These are phyloP conservation scores for Phycomyces nitens DNA, from an alignment of 192 early-diverging fungal genomes.

Conservation along the genomic window DNA sequence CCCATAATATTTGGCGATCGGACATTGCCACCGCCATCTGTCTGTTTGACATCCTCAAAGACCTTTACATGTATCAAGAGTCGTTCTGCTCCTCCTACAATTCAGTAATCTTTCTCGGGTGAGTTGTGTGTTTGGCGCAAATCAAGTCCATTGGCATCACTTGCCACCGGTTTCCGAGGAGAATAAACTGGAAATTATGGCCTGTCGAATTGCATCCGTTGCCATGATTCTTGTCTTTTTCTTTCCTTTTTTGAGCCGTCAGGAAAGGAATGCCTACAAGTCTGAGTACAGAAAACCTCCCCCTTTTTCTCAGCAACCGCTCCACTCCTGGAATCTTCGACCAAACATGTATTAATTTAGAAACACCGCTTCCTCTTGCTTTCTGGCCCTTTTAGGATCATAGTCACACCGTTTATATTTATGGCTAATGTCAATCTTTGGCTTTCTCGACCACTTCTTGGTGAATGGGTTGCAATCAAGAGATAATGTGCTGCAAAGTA, in stretches of 20 bases:
- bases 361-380: too few species aligned
- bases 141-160: background rate
- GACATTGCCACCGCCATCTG: conserved; percentile 21
- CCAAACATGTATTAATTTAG: too few species aligned
- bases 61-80: conserved; percentile 47
- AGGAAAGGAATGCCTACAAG: background rate
- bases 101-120: background rate
- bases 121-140: background rate
- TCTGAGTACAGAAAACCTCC: background rate
- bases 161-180: conserved; percentile 5
- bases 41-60: conserved; percentile 44
- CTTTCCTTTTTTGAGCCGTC: too few species aligned
- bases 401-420: too few species aligned
- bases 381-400: too few species aligned
- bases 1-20: conserved; percentile 37
- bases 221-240: background rate
- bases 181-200: conserved; percentile 21
- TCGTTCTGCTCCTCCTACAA: conserved; percentile 23
- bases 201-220: conserved; percentile 18
- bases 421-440: too few species aligned
- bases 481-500: too few species aligned
- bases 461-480: too few species aligned
- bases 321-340: background rate
- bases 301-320: background rate
- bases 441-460: too few species aligned